Conservation (phyloP, 2,329 filamentous ascomycete species). For the Dactylellina cionopaga region DNA sequence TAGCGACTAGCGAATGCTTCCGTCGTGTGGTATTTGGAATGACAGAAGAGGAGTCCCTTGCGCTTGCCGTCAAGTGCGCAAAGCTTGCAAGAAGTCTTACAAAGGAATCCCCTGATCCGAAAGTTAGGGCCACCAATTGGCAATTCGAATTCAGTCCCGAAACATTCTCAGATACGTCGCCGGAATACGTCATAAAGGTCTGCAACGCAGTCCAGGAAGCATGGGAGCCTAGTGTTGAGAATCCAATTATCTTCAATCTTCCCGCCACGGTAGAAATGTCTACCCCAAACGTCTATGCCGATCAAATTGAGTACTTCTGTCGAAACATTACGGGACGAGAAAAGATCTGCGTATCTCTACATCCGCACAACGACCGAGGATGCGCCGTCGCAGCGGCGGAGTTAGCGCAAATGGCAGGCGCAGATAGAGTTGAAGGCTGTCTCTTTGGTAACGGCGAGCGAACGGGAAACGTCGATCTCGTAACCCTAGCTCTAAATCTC, state of each 20-base stretch:
- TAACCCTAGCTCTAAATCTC: slow-evolving; percentile 89
- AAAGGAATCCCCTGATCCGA: slow-evolving; percentile 74
- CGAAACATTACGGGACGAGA: slow-evolving; percentile 82
- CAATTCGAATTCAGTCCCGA: slow-evolving; percentile 85
- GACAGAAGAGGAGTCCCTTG: slow-evolving; percentile 81
- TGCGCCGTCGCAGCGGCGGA: slow-evolving; percentile 90
- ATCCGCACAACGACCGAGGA: slow-evolving; percentile 94
- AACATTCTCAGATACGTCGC: slow-evolving; percentile 87
- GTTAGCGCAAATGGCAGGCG: slow-evolving; percentile 94
- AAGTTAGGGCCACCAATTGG: slow-evolving; percentile 71
- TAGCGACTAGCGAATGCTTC: slow-evolving; percentile 96
- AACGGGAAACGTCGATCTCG: slow-evolving; percentile 93
- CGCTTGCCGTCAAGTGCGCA: slow-evolving; percentile 84
- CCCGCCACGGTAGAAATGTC: slow-evolving; percentile 95
- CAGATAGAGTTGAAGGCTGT: slow-evolving; percentile 91
- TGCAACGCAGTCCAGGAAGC: slow-evolving; percentile 94
- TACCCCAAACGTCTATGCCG: slow-evolving; percentile 94
- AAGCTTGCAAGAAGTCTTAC: slow-evolving; percentile 88
- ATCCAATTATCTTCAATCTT: slow-evolving; percentile 94
- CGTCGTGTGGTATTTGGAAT: slow-evolving; percentile 89
- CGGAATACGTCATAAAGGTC: slow-evolving; percentile 82
- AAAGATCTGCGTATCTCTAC: slow-evolving; percentile 87
- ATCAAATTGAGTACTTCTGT: slow-evolving; percentile 97
- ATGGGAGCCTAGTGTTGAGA: slow-evolving; percentile 82
- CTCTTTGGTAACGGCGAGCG: slow-evolving; percentile 95